These are phyloP conservation scores for Neurospora sp. DNA, from an alignment of 495 filamentous ascomycete species.

Conservation along the genomic window DNA sequence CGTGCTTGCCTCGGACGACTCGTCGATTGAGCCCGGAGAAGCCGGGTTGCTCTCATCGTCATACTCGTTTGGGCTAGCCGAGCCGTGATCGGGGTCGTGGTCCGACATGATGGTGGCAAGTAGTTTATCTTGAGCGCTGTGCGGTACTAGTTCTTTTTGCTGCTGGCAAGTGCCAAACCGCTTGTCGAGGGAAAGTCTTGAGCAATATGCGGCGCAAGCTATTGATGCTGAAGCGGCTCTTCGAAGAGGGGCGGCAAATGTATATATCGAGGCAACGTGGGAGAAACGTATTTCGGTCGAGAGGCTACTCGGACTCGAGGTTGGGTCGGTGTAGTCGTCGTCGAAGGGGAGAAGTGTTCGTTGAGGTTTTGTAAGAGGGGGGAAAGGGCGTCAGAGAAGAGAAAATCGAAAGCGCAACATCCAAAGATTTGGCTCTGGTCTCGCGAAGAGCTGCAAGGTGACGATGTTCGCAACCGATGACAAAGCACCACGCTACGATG, in stretches of 20 bases:
- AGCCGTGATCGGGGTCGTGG: slow-evolving; percentile 18
- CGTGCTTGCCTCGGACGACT: slow-evolving; percentile 36
- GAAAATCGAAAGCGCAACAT: not conserved
- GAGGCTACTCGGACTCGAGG: not conserved
- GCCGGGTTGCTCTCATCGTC: slow-evolving; percentile 22
- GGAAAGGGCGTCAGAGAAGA: not conserved
- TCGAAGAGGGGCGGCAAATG: not conserved
- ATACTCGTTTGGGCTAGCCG: slow-evolving; percentile 31
- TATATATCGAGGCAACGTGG: not conserved
- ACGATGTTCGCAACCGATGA: not conserved
- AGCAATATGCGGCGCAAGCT: not conserved
- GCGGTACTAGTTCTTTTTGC: not conserved
- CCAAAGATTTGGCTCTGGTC: not conserved
- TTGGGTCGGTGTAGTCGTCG: not conserved
- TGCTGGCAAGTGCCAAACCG: not conserved
- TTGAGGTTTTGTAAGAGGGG: not conserved
- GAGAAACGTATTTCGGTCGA: not conserved
- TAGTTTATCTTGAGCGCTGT: not conserved
- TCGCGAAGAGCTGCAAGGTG: not conserved
- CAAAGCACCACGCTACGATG: not conserved
- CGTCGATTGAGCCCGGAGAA: slow-evolving; percentile 31
- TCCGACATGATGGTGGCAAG: slow-evolving; percentile 23
- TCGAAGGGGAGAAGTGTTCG: not conserved
- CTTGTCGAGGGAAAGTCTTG: not conserved
- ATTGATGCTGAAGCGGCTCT: not conserved